Evolutionary conservation across 2,329 filamentous ascomycete species (phyloP).

Genomic region (Pseudopithomyces chartarum): DNA sequence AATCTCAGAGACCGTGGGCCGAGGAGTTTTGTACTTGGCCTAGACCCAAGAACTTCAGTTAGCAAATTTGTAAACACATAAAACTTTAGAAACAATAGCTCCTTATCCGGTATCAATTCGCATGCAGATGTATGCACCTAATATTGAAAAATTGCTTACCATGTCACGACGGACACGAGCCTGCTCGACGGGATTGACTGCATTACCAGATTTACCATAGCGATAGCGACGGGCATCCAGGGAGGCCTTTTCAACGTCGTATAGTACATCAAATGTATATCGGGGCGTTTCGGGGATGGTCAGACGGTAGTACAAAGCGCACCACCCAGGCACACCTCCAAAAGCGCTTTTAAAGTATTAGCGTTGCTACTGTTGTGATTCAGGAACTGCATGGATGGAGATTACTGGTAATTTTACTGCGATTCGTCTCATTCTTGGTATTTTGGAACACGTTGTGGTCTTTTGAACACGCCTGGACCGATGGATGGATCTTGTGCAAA

Average conservation of each 20-base stretch:
- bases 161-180: conserved; percentile 56
- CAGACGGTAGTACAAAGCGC: conserved; percentile 83
- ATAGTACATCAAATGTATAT: conserved; percentile 82
- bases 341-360: conserved; percentile 57
- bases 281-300: conserved; percentile 88
- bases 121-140: not conserved
- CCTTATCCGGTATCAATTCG: not conserved
- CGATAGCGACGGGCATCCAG: conserved; percentile 77
- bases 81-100: too few relatives aligned
- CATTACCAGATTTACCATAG: conserved; percentile 61
- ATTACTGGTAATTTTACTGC: too few relatives aligned
- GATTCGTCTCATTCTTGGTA: too few relatives aligned
- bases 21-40: conserved; percentile 38
- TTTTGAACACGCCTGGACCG: too few relatives aligned
- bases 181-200: conserved; percentile 69
- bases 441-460: too few relatives aligned
- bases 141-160: conserved; percentile 2
- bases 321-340: conserved; percentile 77
- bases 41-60: not conserved
- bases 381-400: too few relatives aligned
- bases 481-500: too few relatives aligned
- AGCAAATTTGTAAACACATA: conserved; percentile 18
- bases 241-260: conserved; percentile 67
- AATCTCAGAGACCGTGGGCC: conserved; percentile 62
- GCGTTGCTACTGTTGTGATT: too few relatives aligned